phyloP scores from a whole-genome alignment of 2,329 filamentous ascomycete species.

The Sphaerulina populicola region DNA sequence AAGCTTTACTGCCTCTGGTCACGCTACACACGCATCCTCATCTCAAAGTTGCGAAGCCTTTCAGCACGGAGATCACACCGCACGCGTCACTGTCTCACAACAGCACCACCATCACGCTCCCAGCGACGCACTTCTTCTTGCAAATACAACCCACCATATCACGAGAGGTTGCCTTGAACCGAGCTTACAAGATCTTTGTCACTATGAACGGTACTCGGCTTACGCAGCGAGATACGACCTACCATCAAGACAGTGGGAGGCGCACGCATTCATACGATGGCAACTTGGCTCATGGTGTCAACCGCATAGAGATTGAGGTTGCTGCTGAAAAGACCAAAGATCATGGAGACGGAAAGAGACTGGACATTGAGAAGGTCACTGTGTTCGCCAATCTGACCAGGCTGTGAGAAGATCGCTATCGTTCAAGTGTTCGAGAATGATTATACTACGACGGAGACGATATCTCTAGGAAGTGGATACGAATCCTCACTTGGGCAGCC shows the following conservation, averaged over 20 bases:
- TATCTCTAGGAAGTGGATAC: not conserved
- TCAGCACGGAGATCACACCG: slow-evolving; percentile 57
- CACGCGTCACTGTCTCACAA: slow-evolving; percentile 60
- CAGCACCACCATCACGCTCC: slow-evolving; percentile 62
- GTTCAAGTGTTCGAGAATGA: not conserved
- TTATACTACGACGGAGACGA: not conserved
- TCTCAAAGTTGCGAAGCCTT: slow-evolving; percentile 48
- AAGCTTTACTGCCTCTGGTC: slow-evolving; percentile 61
- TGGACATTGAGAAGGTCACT: slow-evolving; percentile 71
- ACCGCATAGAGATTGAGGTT: slow-evolving; percentile 69
- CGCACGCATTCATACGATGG: slow-evolving; percentile 67
- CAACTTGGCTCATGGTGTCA: slow-evolving; percentile 61
- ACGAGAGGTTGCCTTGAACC: slow-evolving; percentile 48
- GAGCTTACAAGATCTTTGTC: slow-evolving; percentile 70
- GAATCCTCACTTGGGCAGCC: not conserved
- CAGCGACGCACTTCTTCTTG: slow-evolving; percentile 58
- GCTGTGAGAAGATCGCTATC: not conserved
- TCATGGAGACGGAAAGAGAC: slow-evolving; percentile 28
- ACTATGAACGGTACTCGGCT: slow-evolving; percentile 57
- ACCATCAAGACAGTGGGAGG: slow-evolving; percentile 25
- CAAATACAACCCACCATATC: slow-evolving; percentile 62
- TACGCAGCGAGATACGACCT: slow-evolving; percentile 44
- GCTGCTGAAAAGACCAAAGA: slow-evolving; percentile 49
- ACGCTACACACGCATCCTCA: slow-evolving; percentile 60
- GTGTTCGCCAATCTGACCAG: slow-evolving; percentile 64